These are phyloP conservation scores for Syzygium oleosum DNA, from an alignment of 345 rosid species.

Conservation along the genomic window DNA sequence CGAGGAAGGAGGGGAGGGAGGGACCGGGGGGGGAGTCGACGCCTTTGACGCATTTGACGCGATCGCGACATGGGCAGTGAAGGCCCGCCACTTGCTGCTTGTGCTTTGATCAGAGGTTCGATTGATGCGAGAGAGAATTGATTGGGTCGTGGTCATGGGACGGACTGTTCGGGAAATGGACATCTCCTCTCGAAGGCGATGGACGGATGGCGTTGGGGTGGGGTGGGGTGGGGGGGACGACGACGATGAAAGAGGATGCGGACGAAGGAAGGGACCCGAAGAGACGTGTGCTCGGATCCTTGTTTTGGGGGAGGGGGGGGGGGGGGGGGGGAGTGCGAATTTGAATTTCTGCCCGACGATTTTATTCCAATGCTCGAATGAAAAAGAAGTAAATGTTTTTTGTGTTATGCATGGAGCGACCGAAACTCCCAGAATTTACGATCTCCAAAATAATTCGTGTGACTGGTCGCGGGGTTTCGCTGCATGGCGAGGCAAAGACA, in stretches of 20 bases:
- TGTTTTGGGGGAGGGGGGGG: no score
- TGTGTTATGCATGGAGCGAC: accelerated
- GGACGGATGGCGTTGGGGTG: no score
- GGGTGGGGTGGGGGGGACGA: not conserved
- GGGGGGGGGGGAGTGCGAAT: no score
- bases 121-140: not conserved
- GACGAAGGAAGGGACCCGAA: not conserved
- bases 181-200: not conserved
- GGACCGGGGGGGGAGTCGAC: not conserved
- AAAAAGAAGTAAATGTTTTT: not conserved
- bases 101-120: not conserved
- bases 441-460: not conserved
- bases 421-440: not conserved
- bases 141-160: not conserved
- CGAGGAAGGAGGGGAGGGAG: accelerated
- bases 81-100: not conserved
- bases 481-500: no score
- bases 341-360: no score
- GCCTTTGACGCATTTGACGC: not conserved
- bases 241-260: not conserved
- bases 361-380: not conserved
- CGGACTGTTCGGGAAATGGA: not conserved
- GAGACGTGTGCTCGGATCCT: not conserved
- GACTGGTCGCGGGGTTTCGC: no score
- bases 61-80: not conserved